Conservation (phyloP, 352 stramenopile species). For the Phytopythium helicoides region DNA sequence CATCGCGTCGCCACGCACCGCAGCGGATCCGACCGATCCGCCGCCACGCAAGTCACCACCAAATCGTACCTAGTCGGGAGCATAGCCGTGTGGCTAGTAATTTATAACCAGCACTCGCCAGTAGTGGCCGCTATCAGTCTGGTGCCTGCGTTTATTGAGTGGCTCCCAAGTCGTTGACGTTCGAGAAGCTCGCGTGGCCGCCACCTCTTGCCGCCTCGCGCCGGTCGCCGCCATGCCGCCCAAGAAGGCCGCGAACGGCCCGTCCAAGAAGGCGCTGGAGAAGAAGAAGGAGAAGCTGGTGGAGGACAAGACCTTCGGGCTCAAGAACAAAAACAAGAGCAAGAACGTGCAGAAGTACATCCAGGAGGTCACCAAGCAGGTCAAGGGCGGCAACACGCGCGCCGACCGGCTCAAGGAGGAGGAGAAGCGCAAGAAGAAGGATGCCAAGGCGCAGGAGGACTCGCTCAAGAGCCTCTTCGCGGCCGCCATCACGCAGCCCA, state of each 20-base stretch:
- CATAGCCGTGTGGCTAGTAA: no score
- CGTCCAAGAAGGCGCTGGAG: constrained; percentile 87
- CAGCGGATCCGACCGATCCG: no score
- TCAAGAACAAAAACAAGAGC: constrained; percentile 99
- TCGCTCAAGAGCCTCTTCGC: constrained; percentile 83
- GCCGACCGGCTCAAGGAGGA: constrained; percentile 77
- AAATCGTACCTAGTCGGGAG: no score
- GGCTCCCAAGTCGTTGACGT: no score
- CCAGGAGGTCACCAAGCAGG: constrained; percentile 87
- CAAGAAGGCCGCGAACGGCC: constrained; percentile 60
- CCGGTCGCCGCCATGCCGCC: constrained; percentile 69
- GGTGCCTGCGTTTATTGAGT: no score
- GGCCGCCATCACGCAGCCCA: constrained; percentile 84
- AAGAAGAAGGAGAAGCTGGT: constrained; percentile 93
- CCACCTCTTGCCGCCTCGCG: no score
- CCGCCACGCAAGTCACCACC: no score
- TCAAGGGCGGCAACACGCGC: constrained; percentile 77
- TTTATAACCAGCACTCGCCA: no score
- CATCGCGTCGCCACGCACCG: no score
- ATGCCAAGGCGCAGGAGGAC: constrained; percentile 84
- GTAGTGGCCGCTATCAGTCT: no score
- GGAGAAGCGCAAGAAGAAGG: constrained; percentile 73
- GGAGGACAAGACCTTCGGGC: constrained; percentile 99
- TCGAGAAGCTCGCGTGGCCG: no score
- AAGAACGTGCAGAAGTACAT: constrained; percentile 96